Evolutionary conservation across 1,284 basidiomycete genomes (phyloP).

Genomic region (Fomitiporia mediterranea): DNA sequence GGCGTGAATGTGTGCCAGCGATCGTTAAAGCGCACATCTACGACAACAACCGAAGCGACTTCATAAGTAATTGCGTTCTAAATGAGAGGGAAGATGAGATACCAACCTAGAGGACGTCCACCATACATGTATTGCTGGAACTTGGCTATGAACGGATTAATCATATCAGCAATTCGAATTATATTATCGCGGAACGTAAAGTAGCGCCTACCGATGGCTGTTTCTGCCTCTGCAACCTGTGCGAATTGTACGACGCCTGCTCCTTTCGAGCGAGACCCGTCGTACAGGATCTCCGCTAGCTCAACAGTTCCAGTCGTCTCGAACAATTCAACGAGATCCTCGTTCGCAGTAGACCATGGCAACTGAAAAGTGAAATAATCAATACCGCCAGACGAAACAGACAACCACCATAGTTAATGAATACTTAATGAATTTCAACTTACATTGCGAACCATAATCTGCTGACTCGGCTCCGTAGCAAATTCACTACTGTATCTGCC

Average conservation of each 20-base stretch:
- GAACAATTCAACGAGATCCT: conserved; percentile 96
- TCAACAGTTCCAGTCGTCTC: conserved; percentile 96
- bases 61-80: conserved; percentile 3
- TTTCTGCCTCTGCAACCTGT: conserved; percentile 86
- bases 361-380: conserved; percentile 67
- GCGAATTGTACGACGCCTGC: conserved; percentile 94
- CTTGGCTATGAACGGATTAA: conserved; percentile 56
- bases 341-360: conserved; percentile 99
- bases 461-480: conserved; percentile 81
- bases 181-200: not conserved
- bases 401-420: too few species aligned
- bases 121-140: conserved; percentile 92
- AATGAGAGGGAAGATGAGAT: not conserved
- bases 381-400: not conserved
- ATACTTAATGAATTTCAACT: conserved; percentile 37
- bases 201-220: conserved; percentile 70
- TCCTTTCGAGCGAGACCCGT: conserved; percentile 87
- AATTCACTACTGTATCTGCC: conserved; percentile 34
- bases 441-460: conserved; percentile 97
- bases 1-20: conserved; percentile 89
- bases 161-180: conserved; percentile 3
- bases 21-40: conserved; percentile 89
- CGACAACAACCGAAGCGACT: conserved; percentile 9
- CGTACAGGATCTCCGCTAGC: conserved; percentile 90
- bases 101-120: conserved; percentile 77